These are phyloP conservation scores for Microdochium bolleyi DNA, from an alignment of 2,329 filamentous ascomycete genomes.

Conservation along the genomic window DNA sequence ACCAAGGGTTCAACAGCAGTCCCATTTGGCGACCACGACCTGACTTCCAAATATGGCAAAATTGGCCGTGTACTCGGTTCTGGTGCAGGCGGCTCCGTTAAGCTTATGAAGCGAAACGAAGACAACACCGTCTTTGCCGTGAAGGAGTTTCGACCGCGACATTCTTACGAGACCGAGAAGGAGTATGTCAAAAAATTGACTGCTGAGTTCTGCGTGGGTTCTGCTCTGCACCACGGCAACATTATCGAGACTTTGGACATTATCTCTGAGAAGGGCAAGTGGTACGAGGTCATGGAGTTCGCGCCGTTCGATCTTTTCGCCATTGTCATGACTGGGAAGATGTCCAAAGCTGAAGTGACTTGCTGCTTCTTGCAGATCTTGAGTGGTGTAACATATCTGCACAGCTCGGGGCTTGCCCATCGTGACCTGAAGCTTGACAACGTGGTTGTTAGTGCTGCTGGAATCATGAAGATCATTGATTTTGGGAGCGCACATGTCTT, in stretches of 20 bases:
- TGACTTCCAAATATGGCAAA: constrained; percentile 90
- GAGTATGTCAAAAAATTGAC: constrained; percentile 98
- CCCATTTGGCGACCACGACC: constrained; percentile 87
- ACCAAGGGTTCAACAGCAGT: constrained; percentile 49
- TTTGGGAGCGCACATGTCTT: constrained; percentile 97
- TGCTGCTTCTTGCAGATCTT: constrained; percentile 93
- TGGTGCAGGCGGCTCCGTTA: constrained; percentile 88
- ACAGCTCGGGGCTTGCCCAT: constrained; percentile 91
- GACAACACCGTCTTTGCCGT: constrained; percentile 94
- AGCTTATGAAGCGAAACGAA: constrained; percentile 86
- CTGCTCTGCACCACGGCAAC: constrained; percentile 93
- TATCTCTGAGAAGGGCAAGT: constrained; percentile 84
- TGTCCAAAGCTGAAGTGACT: constrained; percentile 82
- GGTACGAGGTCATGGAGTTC: constrained; percentile 99
- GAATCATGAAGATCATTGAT: constrained; percentile 99
- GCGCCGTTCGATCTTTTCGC: constrained; percentile 94
- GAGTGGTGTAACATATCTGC: constrained; percentile 87
- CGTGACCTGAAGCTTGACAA: constrained; percentile 96
- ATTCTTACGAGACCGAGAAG: constrained; percentile 87
- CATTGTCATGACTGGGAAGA: constrained; percentile 98
- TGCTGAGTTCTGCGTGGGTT: constrained; percentile 96
- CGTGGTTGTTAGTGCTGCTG: constrained; percentile 90
- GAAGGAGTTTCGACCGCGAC: constrained; percentile 89
- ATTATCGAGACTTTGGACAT: constrained; percentile 98
- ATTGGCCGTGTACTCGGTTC: constrained; percentile 90